A percentile compares a stretch with the other conserved stretches of the same genome.
Evolutionary conservation across 2,329 filamentous ascomycete genomes (phyloP).

Genomic region (Diaporthe ilicicola): DNA sequence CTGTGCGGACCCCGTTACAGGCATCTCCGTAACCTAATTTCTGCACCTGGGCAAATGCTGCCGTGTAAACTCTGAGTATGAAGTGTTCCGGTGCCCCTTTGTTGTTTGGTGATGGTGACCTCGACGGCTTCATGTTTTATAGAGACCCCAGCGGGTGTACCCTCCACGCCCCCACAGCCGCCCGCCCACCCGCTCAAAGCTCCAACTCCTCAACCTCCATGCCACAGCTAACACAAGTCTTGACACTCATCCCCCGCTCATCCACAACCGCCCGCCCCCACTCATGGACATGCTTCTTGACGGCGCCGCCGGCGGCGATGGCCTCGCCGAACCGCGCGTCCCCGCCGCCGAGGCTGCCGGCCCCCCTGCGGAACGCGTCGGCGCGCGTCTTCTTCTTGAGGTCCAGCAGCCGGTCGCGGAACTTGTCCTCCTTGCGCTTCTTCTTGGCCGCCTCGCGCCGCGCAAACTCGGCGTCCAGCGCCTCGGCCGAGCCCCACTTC

Average conservation of each 20-base stretch:
- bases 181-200: constrained; percentile 52
- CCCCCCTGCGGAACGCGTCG: constrained; percentile 83
- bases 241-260: constrained; percentile 78
- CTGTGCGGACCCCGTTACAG: too few species aligned
- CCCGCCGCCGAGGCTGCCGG: constrained; percentile 71
- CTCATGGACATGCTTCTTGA: constrained; percentile 84
- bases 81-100: too few species aligned
- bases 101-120: too few species aligned
- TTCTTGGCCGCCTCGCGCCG: constrained; percentile 82
- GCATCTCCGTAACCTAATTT: too few species aligned
- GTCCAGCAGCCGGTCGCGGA: constrained; percentile 86
- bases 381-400: constrained; percentile 93
- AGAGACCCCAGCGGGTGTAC: too few species aligned
- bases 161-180: too few species aligned
- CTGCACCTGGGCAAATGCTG: too few species aligned
- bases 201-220: constrained; percentile 83
- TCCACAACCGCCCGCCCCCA: constrained; percentile 79
- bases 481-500: constrained; percentile 91
- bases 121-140: too few species aligned
- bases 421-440: constrained; percentile 87
- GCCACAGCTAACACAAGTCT: constrained; percentile 79
- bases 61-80: too few species aligned
- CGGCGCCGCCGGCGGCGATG: background rate
- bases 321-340: constrained; percentile 74
- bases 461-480: constrained; percentile 88